These are phyloP conservation scores for Blastocystis sp. DNA, from an alignment of 352 stramenopile species.

Conservation along the genomic window DNA sequence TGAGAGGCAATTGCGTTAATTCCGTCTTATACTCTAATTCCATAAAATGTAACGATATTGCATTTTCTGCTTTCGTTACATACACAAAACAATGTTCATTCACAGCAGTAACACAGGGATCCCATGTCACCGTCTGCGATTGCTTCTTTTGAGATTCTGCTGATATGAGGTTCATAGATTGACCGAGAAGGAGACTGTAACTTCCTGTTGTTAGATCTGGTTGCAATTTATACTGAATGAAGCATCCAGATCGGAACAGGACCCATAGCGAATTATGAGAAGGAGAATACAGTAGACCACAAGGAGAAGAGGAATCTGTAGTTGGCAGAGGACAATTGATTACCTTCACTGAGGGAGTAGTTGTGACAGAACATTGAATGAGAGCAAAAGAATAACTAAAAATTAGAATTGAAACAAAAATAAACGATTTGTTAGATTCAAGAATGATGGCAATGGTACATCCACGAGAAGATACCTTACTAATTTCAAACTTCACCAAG, in stretches of 20 bases:
- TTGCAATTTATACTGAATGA: neutral
- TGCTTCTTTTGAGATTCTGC: neutral
- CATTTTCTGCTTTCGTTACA: neutral
- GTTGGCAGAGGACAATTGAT: neutral
- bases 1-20: neutral
- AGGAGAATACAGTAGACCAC: neutral
- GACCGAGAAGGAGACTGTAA: neutral
- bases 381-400: conserved; percentile 3
- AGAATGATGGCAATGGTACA: neutral
- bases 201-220: neutral
- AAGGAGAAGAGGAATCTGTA: neutral
- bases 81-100: neutral
- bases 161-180: neutral
- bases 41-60: neutral
- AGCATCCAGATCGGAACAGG: neutral
- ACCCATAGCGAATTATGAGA: neutral
- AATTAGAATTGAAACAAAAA: neutral
- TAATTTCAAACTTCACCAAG: neutral
- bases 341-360: neutral
- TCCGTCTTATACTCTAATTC: conserved; percentile 11
- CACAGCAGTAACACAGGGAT: neutral
- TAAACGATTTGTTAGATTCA: neutral
- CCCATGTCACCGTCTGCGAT: neutral
- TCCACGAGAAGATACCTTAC: neutral
- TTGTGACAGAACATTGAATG: neutral